A percentile compares a stretch with the other conserved stretches of the same genome.
These are phyloP conservation scores for Xylaria sp. DNA, from an alignment of 2,329 filamentous ascomycete species.

Conservation along the genomic window DNA sequence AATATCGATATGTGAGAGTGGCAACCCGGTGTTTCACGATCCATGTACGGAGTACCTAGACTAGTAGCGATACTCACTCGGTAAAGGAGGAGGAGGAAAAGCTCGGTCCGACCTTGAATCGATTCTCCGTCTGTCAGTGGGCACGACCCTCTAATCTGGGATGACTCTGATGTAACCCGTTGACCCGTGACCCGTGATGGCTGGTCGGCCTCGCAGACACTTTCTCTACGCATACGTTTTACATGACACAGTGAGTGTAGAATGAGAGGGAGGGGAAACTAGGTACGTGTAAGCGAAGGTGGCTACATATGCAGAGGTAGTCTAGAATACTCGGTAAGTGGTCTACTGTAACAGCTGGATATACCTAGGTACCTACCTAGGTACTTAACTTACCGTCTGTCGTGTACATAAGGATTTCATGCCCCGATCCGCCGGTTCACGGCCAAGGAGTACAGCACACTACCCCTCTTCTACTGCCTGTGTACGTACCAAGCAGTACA, in stretches of 20 bases:
- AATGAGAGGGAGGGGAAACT: no score
- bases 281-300: no score
- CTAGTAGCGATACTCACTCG: no score
- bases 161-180: background rate
- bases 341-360: no score
- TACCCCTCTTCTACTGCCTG: no score
- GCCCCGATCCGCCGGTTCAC: constrained; percentile 1
- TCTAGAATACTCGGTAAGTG: no score
- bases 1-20: constrained; percentile 15
- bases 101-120: background rate
- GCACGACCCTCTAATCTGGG: background rate
- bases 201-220: background rate
- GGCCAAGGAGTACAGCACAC: no score
- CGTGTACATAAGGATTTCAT: background rate
- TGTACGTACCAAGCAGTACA: no score
- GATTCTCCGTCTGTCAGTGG: background rate
- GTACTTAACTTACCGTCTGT: background rate
- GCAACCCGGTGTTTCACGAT: constrained; percentile 12
- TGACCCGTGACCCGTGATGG: background rate
- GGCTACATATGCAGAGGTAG: no score
- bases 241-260: no score
- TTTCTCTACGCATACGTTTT: no score
- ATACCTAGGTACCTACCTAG: no score
- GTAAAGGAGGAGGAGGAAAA: background rate
- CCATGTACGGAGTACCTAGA: background rate